Evolutionary conservation across 306 rosid genomes (phyloP).

Genomic region (Castanea sativa): DNA sequence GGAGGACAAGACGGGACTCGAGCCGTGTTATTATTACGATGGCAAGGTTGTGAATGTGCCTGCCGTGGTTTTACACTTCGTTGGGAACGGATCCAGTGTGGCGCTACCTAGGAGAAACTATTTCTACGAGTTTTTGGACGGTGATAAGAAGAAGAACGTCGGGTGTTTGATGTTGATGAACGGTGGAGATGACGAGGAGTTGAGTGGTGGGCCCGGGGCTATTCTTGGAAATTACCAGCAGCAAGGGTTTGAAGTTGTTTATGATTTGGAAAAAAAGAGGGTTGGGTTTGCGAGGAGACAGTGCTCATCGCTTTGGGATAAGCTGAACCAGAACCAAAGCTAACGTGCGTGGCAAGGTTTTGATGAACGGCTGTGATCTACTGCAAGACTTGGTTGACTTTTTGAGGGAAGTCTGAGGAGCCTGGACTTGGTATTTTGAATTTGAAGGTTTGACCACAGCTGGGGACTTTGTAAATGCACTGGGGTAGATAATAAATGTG

Average conservation of each 20-base stretch:
- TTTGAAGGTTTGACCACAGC: not conserved
- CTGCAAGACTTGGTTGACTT: not conserved
- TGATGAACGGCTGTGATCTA: not conserved
- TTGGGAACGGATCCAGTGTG: conserved; percentile 65
- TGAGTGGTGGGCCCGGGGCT: conserved; percentile 80
- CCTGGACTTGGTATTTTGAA: not conserved
- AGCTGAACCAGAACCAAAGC: conserved; percentile 30
- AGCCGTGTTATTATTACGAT: conserved; percentile 63
- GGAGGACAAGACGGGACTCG: conserved; percentile 68
- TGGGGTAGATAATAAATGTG: not conserved
- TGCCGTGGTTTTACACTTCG: conserved; percentile 54
- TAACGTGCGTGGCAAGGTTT: not conserved
- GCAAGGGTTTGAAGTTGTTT: conserved; percentile 85
- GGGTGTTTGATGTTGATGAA: conserved; percentile 93
- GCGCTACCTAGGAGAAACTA: conserved; percentile 69
- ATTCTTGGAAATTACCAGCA: conserved; percentile 91
- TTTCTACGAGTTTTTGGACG: conserved; percentile 72
- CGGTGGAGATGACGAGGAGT: conserved; percentile 85
- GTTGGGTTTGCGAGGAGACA: conserved; percentile 80
- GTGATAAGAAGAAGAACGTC: conserved; percentile 47
- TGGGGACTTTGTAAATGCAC: not conserved
- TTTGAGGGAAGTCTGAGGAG: not conserved
- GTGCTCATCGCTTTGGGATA: conserved; percentile 87
- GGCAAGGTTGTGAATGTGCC: conserved; percentile 45
- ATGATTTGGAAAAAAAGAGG: conserved; percentile 69